Evolutionary conservation across 2,329 filamentous ascomycete species (phyloP).

Genomic region (Stromatinia cepivora): DNA sequence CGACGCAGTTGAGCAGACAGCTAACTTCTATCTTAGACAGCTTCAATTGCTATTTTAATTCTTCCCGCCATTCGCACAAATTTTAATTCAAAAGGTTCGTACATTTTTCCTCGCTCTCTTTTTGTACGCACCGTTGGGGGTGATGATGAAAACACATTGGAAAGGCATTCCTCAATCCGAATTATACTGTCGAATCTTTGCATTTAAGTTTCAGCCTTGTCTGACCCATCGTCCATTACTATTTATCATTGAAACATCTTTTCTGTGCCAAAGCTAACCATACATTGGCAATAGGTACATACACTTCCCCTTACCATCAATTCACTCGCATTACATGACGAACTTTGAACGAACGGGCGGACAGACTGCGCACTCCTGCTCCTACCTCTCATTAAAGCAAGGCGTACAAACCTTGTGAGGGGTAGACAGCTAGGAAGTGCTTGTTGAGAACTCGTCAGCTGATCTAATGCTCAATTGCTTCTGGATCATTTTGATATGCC

Average conservation of each 20-base stretch:
- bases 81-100: conserved; percentile 37
- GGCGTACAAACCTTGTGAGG: conserved; percentile 45
- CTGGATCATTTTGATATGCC: conserved; percentile 25
- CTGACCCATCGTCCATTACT: conserved; percentile 41
- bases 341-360: conserved; percentile 51
- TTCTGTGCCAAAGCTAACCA: conserved; percentile 22
- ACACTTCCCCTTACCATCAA: conserved; percentile 19
- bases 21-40: conserved; percentile 8
- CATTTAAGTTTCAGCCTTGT: conserved; percentile 49
- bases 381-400: conserved; percentile 42
- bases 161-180: conserved; percentile 44
- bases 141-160: conserved; percentile 42
- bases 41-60: neutral
- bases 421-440: conserved; percentile 41
- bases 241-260: neutral
- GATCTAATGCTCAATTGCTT: conserved; percentile 39
- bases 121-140: conserved; percentile 29
- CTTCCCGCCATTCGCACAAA: neutral
- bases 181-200: conserved; percentile 44
- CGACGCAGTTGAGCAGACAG: neutral
- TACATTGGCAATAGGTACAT: conserved; percentile 39
- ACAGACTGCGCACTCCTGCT: conserved; percentile 45
- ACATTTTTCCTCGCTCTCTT: conserved; percentile 20
- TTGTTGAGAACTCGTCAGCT: conserved; percentile 50
- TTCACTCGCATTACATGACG: conserved; percentile 42